Percentiles rank a stretch among this genome's conserved stretches.
These are phyloP conservation scores for Carnegiea gigantea DNA, from an alignment of 179 eudicot genomes.

Conservation along the genomic window DNA sequence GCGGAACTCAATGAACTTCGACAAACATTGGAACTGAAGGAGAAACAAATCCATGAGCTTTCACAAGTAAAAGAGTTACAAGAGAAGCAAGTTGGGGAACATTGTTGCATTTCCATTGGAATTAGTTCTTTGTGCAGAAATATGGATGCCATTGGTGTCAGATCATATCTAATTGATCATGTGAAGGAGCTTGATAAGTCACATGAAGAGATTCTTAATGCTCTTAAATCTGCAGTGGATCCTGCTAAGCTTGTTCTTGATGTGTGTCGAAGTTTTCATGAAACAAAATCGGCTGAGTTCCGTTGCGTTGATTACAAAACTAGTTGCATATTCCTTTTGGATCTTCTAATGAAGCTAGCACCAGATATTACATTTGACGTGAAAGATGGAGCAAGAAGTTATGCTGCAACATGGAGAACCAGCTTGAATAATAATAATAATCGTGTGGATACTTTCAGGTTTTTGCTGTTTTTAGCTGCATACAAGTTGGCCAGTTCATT, in stretches of 20 bases:
- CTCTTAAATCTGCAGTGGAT: conserved; percentile 22
- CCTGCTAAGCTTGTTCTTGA: conserved; percentile 28
- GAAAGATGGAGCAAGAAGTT: conserved; percentile 19
- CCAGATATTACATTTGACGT: conserved; percentile 18
- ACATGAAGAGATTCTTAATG: conserved; percentile 16
- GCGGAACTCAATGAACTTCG: conserved; percentile 11
- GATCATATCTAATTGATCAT: conserved; percentile 17
- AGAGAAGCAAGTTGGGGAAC: conserved; percentile 2
- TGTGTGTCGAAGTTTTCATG: conserved; percentile 14
- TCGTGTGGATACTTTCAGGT: background rate
- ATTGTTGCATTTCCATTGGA: background rate
- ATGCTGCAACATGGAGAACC: conserved; percentile 21
- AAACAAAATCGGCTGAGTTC: background rate
- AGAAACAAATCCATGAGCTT: conserved; percentile 16
- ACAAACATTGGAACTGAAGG: background rate
- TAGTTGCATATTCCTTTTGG: conserved; percentile 15
- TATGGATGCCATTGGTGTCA: conserved; percentile 22
- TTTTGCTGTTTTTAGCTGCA: conserved; percentile 20
- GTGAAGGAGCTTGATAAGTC: conserved; percentile 3
- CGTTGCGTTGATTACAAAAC: background rate
- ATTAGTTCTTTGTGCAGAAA: conserved; percentile 21
- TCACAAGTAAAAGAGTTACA: background rate
- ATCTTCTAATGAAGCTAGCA: conserved; percentile 19
- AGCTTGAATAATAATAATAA: background rate
- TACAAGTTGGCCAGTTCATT: conserved; percentile 7